phyloP scores from a whole-genome alignment of 2,329 filamentous ascomycete genomes.

The Microdochium paspali region DNA sequence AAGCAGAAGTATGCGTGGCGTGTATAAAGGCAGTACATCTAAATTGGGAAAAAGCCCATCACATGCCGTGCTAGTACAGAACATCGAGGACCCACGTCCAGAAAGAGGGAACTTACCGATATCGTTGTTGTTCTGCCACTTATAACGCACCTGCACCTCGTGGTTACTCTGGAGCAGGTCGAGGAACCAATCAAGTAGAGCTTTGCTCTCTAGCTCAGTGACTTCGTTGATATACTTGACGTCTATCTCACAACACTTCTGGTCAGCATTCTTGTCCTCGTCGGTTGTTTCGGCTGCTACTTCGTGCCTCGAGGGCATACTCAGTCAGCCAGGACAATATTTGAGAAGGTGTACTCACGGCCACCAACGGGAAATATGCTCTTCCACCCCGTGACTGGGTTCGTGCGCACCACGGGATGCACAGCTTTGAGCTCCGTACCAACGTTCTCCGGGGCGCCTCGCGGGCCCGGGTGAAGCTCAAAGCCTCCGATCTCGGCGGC shows the following conservation, averaged over 20 bases:
- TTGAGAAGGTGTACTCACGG: neutral
- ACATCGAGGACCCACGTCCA: too few relatives aligned
- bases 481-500: slow-evolving; percentile 28
- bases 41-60: too few relatives aligned
- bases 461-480: slow-evolving; percentile 31
- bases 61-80: too few relatives aligned
- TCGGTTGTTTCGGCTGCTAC: too few relatives aligned
- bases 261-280: too few relatives aligned
- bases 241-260: too few relatives aligned
- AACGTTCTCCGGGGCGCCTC: slow-evolving; percentile 45
- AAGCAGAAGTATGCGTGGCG: too few relatives aligned
- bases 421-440: slow-evolving; percentile 37
- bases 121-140: slow-evolving; percentile 23
- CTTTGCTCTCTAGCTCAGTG: slow-evolving; percentile 9
- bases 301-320: too few relatives aligned
- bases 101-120: slow-evolving; percentile 5
- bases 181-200: slow-evolving; percentile 15
- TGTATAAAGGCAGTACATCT: too few relatives aligned
- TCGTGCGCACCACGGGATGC: slow-evolving; percentile 50
- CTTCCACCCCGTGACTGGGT: slow-evolving; percentile 57
- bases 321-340: neutral
- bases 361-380: slow-evolving; percentile 26
- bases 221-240: slow-evolving; percentile 15
- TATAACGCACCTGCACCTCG: slow-evolving; percentile 18
- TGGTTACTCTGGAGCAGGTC: slow-evolving; percentile 16